phyloP scores from a whole-genome alignment of 2,329 filamentous ascomycete species.

The Orbilia oligospora region DNA sequence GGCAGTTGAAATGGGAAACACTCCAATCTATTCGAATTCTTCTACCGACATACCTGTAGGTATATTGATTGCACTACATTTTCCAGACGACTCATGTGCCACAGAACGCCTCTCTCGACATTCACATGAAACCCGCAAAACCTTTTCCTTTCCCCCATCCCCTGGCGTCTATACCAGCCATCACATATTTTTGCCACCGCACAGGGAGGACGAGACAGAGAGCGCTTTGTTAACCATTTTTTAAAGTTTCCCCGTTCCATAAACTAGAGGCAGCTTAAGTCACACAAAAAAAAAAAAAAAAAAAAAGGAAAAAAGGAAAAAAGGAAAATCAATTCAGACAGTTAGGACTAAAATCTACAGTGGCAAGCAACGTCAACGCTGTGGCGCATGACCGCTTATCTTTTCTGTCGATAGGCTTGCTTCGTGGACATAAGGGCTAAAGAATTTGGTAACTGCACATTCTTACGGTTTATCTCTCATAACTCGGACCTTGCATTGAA shows the following conservation, averaged over 20 bases:
- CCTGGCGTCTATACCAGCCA: constrained; percentile 50
- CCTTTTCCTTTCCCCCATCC: neutral
- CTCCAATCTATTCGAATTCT: constrained; percentile 11
- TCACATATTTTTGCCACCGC: constrained; percentile 52
- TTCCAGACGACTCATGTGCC: constrained; percentile 51
- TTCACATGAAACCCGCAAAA: constrained; percentile 42
- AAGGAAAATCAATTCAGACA: too few species aligned
- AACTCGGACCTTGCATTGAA: constrained; percentile 4
- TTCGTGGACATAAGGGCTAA: constrained; percentile 9
- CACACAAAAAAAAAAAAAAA: constrained; percentile 17
- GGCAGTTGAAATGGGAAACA: neutral
- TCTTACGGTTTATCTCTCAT: neutral
- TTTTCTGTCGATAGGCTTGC: constrained; percentile 46
- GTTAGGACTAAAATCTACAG: constrained; percentile 12
- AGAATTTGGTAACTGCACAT: neutral
- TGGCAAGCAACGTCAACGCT: constrained; percentile 59
- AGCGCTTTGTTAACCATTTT: neutral
- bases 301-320: too few species aligned
- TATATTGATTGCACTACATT: neutral
- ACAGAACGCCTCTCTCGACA: constrained; percentile 51
- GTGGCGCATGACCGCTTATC: constrained; percentile 60
- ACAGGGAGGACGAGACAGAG: constrained; percentile 7
- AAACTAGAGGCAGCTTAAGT: constrained; percentile 16
- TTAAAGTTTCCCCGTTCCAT: neutral
- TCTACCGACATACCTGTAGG: neutral